A percentile compares a stretch with the other conserved stretches of the same genome.
These are phyloP conservation scores for Jimgerdemannia lactiflua DNA, from an alignment of 192 early-diverging fungal species.

Conservation along the genomic window DNA sequence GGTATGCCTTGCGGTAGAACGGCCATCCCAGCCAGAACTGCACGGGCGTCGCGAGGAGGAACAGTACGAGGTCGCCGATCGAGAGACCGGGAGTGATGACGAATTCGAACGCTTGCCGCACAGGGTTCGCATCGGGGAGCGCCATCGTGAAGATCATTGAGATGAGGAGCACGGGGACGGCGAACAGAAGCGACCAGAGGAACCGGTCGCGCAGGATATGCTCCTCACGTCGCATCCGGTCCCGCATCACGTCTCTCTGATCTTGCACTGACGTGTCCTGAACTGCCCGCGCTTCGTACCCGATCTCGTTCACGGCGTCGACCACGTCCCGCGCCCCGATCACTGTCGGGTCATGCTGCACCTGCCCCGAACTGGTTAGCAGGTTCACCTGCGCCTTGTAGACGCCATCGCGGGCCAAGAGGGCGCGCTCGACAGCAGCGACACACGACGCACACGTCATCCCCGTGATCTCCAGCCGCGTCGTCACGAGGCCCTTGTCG, in stretches of 20 bases:
- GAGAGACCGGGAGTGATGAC: slow-evolving; percentile 57
- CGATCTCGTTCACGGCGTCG: slow-evolving; percentile 73
- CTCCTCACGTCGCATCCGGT: slow-evolving; percentile 72
- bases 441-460: slow-evolving; percentile 92
- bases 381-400: slow-evolving; percentile 69
- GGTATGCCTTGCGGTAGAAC: slow-evolving; percentile 79
- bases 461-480: slow-evolving; percentile 31
- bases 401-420: slow-evolving; percentile 34
- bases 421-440: slow-evolving; percentile 56
- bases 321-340: slow-evolving; percentile 81
- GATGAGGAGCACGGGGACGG: slow-evolving; percentile 79
- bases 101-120: slow-evolving; percentile 48
- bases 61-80: slow-evolving; percentile 61
- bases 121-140: slow-evolving; percentile 43
- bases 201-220: slow-evolving; percentile 74
- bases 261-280: slow-evolving; percentile 43
- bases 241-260: slow-evolving; percentile 85
- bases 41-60: slow-evolving; percentile 84
- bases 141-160: slow-evolving; percentile 73
- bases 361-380: slow-evolving; percentile 66
- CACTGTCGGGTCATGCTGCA: slow-evolving; percentile 63
- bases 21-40: slow-evolving; percentile 85
- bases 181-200: slow-evolving; percentile 62
- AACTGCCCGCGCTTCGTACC: slow-evolving; percentile 39
- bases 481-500: background rate